A percentile compares a stretch with the other conserved stretches of the same genome.
These are phyloP conservation scores for Arthromyces matolae DNA, from an alignment of 768 basidiomycete species.

Conservation along the genomic window DNA sequence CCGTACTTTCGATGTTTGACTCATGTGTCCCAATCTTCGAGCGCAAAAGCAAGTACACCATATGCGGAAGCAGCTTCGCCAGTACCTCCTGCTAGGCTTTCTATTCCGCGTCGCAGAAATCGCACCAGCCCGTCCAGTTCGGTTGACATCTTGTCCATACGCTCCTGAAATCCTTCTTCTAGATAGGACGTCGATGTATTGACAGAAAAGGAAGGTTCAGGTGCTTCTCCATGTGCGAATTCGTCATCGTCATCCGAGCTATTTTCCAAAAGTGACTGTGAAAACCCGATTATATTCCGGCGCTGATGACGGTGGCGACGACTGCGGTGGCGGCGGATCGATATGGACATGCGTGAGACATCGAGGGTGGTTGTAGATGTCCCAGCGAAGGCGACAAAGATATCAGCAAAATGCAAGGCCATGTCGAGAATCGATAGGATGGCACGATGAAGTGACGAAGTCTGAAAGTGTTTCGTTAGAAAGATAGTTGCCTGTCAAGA, in stretches of 20 bases:
- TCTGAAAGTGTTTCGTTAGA: conserved; percentile 36
- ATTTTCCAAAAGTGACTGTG: conserved; percentile 33
- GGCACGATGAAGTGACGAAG: conserved; percentile 58
- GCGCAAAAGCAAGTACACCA: conserved; percentile 66
- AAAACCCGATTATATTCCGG: conserved; percentile 61
- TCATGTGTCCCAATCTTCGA: conserved; percentile 75
- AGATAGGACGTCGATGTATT: conserved; percentile 31
- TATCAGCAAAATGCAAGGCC: conserved; percentile 63
- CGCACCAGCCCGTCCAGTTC: conserved; percentile 72
- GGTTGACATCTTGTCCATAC: conserved; percentile 58
- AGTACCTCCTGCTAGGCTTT: conserved; percentile 61
- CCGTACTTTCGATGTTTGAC: no score
- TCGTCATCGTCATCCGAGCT: conserved; percentile 49
- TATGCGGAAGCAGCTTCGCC: conserved; percentile 61
- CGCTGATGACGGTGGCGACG: conserved; percentile 53
- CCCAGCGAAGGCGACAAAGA: conserved; percentile 58
- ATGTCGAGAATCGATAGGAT: conserved; percentile 72
- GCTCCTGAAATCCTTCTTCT: conserved; percentile 46
- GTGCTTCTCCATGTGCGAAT: conserved; percentile 25
- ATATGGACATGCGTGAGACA: conserved; percentile 47
- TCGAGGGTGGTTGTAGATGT: conserved; percentile 60
- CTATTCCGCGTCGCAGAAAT: conserved; percentile 65
- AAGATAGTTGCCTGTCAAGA: not conserved
- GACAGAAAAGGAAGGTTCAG: conserved; percentile 40
- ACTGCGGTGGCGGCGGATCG: conserved; percentile 57